Evolutionary conservation across 208 protist genomes (phyloP).

Genomic region (Trypanosoma theileri): DNA sequence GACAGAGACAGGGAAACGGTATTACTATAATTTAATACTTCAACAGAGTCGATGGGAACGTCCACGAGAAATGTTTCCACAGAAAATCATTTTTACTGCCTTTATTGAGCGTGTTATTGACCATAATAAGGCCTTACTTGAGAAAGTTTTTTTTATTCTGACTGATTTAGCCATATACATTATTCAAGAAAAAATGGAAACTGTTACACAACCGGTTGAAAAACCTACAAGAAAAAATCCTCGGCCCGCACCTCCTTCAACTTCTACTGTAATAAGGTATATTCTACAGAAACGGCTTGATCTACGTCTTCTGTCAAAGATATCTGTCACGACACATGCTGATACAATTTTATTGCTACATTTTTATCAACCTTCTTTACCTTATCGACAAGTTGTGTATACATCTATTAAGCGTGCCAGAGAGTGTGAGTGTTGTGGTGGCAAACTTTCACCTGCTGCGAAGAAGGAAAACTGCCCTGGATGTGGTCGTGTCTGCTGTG

Average conservation of each 20-base stretch:
- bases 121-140: slow-evolving; percentile 38
- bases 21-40: slow-evolving; percentile 52
- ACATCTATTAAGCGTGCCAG: slow-evolving; percentile 2
- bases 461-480: slow-evolving; percentile 67
- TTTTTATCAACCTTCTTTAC: slow-evolving; percentile 46
- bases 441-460: slow-evolving; percentile 35
- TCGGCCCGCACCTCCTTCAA: slow-evolving; percentile 10
- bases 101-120: slow-evolving; percentile 42
- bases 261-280: slow-evolving; percentile 27
- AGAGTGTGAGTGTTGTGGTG: slow-evolving; percentile 30
- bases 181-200: slow-evolving; percentile 31
- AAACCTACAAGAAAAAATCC: slow-evolving; percentile 29
- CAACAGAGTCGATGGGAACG: slow-evolving; percentile 38
- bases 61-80: slow-evolving; percentile 36
- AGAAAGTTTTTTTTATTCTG: slow-evolving; percentile 40
- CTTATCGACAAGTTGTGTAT: slow-evolving; percentile 41
- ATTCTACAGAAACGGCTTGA: slow-evolving; percentile 65
- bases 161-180: slow-evolving; percentile 34
- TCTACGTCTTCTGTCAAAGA: slow-evolving; percentile 56
- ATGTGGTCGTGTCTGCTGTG: slow-evolving; percentile 66
- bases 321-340: slow-evolving; percentile 61
- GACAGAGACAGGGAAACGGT: slow-evolving; percentile 37
- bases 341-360: slow-evolving; percentile 72
- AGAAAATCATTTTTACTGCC: slow-evolving; percentile 48
- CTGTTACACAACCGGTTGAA: slow-evolving; percentile 9